phyloP scores from a whole-genome alignment of 768 basidiomycete genomes.

The Boletus sp. region DNA sequence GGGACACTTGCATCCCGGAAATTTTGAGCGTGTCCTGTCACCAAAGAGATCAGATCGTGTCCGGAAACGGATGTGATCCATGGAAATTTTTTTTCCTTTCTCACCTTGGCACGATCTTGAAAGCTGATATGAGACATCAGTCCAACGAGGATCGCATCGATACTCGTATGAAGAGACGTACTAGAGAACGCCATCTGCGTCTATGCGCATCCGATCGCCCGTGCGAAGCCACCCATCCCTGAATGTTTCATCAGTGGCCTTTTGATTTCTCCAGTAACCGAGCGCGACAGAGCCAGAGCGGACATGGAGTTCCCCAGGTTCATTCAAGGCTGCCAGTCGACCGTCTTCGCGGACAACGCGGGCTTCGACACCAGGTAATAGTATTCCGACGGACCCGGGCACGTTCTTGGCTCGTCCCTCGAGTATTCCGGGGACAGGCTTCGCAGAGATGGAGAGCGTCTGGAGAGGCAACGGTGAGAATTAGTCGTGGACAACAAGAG shows the following conservation, averaged over 20 bases:
- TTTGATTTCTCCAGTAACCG: conserved; percentile 73
- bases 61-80: not conserved
- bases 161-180: conserved; percentile 31
- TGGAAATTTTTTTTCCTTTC: not conserved
- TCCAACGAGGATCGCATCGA: not conserved
- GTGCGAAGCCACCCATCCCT: conserved; percentile 68
- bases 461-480: conserved; percentile 22
- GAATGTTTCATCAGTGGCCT: conserved; percentile 66
- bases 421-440: conserved; percentile 45
- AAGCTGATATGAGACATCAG: conserved; percentile 41
- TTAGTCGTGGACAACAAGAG: not conserved
- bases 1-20: conserved; percentile 77
- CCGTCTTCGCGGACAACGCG: conserved; percentile 61
- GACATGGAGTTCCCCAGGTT: conserved; percentile 66
- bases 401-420: conserved; percentile 40
- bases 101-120: conserved; percentile 73
- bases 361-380: conserved; percentile 62
- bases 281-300: conserved; percentile 51
- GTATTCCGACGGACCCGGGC: conserved; percentile 50
- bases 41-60: not conserved
- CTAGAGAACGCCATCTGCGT: conserved; percentile 64
- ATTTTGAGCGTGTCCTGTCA: conserved; percentile 76
- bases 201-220: conserved; percentile 65
- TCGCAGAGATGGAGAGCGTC: conserved; percentile 52
- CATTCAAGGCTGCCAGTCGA: conserved; percentile 47